Evolutionary conservation across 1,139 yeast genomes (phyloP).

Genomic region (Meyerozyma elateridarum): DNA sequence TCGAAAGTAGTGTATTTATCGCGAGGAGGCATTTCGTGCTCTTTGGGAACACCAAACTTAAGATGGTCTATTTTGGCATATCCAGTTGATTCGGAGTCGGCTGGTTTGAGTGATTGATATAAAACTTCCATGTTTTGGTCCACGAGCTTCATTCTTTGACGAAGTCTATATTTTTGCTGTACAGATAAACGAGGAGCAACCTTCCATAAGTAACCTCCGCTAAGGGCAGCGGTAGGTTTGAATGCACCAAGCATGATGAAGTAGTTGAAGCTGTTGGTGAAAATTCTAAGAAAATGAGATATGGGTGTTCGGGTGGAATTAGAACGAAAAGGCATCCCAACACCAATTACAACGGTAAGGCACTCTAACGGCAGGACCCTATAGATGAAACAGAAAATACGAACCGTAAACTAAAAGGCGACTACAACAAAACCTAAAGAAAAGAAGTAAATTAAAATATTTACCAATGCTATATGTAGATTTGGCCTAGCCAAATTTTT

Average conservation of each 20-base stretch:
- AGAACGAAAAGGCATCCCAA: too few relatives aligned
- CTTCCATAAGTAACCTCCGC: slow-evolving; percentile 88
- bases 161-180: slow-evolving; percentile 77
- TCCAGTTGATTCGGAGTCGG: slow-evolving; percentile 39
- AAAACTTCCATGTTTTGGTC: slow-evolving; percentile 74
- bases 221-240: slow-evolving; percentile 52
- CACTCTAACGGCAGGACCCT: too few relatives aligned
- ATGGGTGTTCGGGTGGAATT: too few relatives aligned
- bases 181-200: slow-evolving; percentile 65
- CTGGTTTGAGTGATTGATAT: slow-evolving; percentile 49
- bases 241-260: slow-evolving; percentile 75
- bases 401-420: too few relatives aligned
- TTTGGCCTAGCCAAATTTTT: too few relatives aligned
- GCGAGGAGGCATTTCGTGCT: slow-evolving; percentile 67
- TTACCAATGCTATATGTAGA: too few relatives aligned
- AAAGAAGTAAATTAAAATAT: too few relatives aligned
- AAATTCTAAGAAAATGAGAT: too few relatives aligned
- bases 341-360: too few relatives aligned
- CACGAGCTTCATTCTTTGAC: slow-evolving; percentile 75
- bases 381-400: too few relatives aligned
- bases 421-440: slow-evolving; percentile 6
- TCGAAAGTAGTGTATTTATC: slow-evolving; percentile 89
- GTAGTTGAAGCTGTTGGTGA: too few relatives aligned
- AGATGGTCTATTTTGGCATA: slow-evolving; percentile 51
- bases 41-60: slow-evolving; percentile 64